Percentiles rank a stretch among this genome's conserved stretches.
These are phyloP conservation scores for Coprinopsis cinerea DNA, from an alignment of 768 basidiomycete species.

Conservation along the genomic window DNA sequence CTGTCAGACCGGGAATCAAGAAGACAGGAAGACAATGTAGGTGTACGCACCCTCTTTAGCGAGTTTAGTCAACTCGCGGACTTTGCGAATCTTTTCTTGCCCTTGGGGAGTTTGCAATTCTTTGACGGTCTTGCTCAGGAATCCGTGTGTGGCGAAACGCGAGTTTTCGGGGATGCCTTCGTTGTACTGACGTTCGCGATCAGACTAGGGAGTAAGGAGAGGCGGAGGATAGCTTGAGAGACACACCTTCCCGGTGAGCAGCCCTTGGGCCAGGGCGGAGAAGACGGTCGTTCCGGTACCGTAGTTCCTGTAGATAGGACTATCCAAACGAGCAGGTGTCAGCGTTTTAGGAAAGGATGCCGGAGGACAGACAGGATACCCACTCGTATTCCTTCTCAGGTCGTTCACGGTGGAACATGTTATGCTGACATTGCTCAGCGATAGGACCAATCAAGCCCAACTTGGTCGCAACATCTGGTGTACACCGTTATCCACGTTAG, in stretches of 20 bases:
- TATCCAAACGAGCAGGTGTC: too few relatives aligned
- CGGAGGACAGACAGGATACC: not conserved
- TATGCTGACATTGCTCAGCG: slow-evolving; percentile 75
- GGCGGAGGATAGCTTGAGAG: not conserved
- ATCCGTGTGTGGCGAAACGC: slow-evolving; percentile 52
- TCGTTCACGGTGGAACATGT: slow-evolving; percentile 72
- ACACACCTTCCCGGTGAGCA: slow-evolving; percentile 70
- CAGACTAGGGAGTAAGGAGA: not conserved
- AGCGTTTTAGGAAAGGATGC: not conserved
- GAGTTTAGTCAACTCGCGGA: slow-evolving; percentile 59
- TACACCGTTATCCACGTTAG: not conserved
- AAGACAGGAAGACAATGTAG: too few relatives aligned
- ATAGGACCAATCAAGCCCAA: slow-evolving; percentile 65
- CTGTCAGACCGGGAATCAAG: not conserved
- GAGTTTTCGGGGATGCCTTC: slow-evolving; percentile 71
- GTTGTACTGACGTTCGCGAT: slow-evolving; percentile 42
- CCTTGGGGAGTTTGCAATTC: slow-evolving; percentile 53
- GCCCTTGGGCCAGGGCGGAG: slow-evolving; percentile 63
- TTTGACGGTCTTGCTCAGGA: slow-evolving; percentile 50
- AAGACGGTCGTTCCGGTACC: slow-evolving; percentile 65
- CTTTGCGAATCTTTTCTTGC: slow-evolving; percentile 62
- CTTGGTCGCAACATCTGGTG: slow-evolving; percentile 57
- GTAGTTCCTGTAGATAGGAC: slow-evolving; percentile 60
- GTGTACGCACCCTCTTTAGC: slow-evolving; percentile 39
- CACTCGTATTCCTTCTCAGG: slow-evolving; percentile 75